Conservation (phyloP, 192 early-diverging fungal genomes). For the Rhizophagus clarus region DNA sequence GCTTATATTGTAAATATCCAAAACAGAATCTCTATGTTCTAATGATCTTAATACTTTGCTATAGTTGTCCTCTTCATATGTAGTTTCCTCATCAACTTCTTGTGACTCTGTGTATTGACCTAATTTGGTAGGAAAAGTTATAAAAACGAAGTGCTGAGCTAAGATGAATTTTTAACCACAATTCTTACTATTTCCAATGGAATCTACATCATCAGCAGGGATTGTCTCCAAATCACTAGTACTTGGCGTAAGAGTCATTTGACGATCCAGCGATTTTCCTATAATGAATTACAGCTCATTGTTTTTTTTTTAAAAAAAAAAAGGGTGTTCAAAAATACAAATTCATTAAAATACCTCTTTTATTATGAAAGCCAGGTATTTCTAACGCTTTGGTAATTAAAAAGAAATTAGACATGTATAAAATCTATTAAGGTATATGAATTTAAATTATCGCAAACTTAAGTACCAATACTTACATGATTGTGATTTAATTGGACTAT, state of each 20-base stretch:
- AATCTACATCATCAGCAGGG: neutral
- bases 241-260: conserved; percentile 28
- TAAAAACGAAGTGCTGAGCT: neutral
- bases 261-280: conserved; percentile 9
- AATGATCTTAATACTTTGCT: conserved; percentile 69
- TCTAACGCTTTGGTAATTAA: neutral
- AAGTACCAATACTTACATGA: neutral
- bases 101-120: conserved; percentile 33
- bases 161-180: too few species aligned
- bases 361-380: neutral
- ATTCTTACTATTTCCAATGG: conserved; percentile 10
- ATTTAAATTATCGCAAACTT: neutral
- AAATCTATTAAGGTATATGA: neutral
- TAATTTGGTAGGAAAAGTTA: neutral
- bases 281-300: neutral
- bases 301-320: neutral
- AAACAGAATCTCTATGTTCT: conserved; percentile 67
- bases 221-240: neutral
- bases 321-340: neutral
- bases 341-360: neutral
- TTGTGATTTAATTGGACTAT: neutral
- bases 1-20: conserved; percentile 72
- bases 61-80: conserved; percentile 71
- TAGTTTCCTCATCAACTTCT: conserved; percentile 44
- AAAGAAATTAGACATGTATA: neutral